These are phyloP conservation scores for Rhynchospora tenuis DNA, from an alignment of 176 grass and related monocot species.

Conservation along the genomic window DNA sequence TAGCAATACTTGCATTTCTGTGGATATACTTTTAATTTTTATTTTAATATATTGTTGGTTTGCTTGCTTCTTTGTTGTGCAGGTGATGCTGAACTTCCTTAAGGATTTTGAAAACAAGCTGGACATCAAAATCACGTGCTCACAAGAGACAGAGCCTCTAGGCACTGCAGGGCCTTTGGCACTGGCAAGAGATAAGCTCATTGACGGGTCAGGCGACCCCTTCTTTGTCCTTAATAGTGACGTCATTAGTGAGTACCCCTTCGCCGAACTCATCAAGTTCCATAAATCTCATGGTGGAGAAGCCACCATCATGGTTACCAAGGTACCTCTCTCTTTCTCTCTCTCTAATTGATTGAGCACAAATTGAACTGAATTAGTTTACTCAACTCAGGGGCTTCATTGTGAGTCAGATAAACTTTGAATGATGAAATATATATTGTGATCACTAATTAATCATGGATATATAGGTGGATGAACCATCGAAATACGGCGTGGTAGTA, in stretches of 20 bases:
- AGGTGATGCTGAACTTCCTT: constrained; percentile 87
- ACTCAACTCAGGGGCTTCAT: not conserved
- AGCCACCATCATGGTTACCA: constrained; percentile 89
- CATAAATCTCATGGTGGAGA: constrained; percentile 73
- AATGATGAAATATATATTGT: not conserved
- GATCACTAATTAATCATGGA: not conserved
- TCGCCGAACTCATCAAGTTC: constrained; percentile 63
- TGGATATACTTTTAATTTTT: not conserved
- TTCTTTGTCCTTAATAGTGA: constrained; percentile 94
- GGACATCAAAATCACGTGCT: constrained; percentile 80
- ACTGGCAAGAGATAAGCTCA: constrained; percentile 63
- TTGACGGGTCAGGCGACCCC: constrained; percentile 54
- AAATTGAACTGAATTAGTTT: not conserved
- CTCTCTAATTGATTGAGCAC: not conserved
- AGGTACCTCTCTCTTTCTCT: constrained; percentile 15
- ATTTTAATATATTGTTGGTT: not conserved
- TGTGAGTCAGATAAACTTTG: not conserved
- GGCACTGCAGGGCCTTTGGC: constrained; percentile 70
- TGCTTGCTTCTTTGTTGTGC: not conserved
- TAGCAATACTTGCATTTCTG: not conserved
- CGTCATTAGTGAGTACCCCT: constrained; percentile 87
- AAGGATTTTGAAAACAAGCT: constrained; percentile 86
- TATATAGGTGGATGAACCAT: constrained; percentile 67
- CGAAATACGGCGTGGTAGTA: constrained; percentile 82
- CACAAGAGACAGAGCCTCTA: constrained; percentile 78